phyloP scores from a whole-genome alignment of 805 yeast species.

The Pichia deserticola region DNA sequence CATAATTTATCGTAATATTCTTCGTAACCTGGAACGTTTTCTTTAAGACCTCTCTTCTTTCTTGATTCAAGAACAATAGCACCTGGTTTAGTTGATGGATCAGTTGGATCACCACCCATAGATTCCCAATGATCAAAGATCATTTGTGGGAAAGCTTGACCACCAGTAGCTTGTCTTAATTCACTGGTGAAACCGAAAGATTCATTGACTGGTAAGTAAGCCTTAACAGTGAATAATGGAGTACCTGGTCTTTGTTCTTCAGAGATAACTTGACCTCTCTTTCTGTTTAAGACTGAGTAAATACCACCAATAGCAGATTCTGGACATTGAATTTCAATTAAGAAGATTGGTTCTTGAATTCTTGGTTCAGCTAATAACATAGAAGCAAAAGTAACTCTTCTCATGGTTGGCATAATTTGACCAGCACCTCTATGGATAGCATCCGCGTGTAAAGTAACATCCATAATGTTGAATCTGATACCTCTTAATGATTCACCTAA shows the following conservation, averaged over 20 bases:
- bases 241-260: slow-evolving; percentile 99
- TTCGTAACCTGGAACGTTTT: slow-evolving; percentile 97
- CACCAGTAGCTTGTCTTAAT: slow-evolving; percentile 99
- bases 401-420: slow-evolving; percentile 99
- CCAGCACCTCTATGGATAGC: slow-evolving; percentile 99
- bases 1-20: slow-evolving; percentile 95
- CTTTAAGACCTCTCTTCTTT: slow-evolving; percentile 96
- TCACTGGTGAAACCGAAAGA: slow-evolving; percentile 99
- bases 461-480: slow-evolving; percentile 94
- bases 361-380: slow-evolving; percentile 97
- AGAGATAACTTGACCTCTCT: slow-evolving; percentile 99
- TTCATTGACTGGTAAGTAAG: slow-evolving; percentile 99
- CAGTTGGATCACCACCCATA: slow-evolving; percentile 87
- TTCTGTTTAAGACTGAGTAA: slow-evolving; percentile 97
- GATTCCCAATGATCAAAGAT: slow-evolving; percentile 98
- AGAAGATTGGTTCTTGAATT: slow-evolving; percentile 98
- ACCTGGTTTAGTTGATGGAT: slow-evolving; percentile 67
- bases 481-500: slow-evolving; percentile 96
- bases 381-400: slow-evolving; percentile 99
- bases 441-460: slow-evolving; percentile 99
- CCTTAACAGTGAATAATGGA: slow-evolving; percentile 99
- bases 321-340: slow-evolving; percentile 99
- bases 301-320: slow-evolving; percentile 99
- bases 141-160: slow-evolving; percentile 99
- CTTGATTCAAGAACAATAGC: slow-evolving; percentile 55